Evolutionary conservation across 208 protist species (phyloP), one percentile per base, ranked within the genome.

Genomic region (Trypanosoma melophagium): DNA sequence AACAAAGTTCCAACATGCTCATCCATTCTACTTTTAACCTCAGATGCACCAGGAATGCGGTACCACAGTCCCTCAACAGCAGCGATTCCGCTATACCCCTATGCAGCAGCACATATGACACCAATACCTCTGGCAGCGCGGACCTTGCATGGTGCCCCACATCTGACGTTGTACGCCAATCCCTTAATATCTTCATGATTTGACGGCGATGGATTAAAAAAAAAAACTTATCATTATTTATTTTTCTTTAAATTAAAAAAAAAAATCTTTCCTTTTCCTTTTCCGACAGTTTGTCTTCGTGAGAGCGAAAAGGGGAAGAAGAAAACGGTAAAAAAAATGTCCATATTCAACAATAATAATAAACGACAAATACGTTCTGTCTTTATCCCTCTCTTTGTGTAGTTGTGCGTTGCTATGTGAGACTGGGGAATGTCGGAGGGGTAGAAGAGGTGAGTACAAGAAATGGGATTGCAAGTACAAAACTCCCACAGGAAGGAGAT

Each of bases 1-100:
- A 51, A 25, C 4, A 73, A 73, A 17, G 56, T 68, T n/a, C 31
- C 60, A 17, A 63, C 69, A 60, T 67, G 61, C 58, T 17, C 77
- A 1, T 41, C 41, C 19, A 14, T 52, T 62, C 3, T 51, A 17
- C 42, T 62, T 12, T 44, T 62, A 7, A 10, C 42, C 24, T 21
- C 25, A n/a, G 28, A 21, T 41, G 22, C n/a, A 14, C 14, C 60
- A 44, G 60, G 25, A 4, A 21, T 50, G 16, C 35, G 45, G 5
- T 22, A 21, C 2, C 42, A 44, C 47, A 25, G 22, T 5, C 17
- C 47, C n/a, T 24, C 21, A 3, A 22, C 22, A 3, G 44, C 22
- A 25, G 4, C 17, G 10, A n/a, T 28, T 10, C 17, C 24, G 16
- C 28, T 12, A 40, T 52, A 31, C 14, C 47, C 41, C 21, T 55